Conservation (phyloP, 495 filamentous ascomycete genomes). For the Penicillium desertorum region DNA sequence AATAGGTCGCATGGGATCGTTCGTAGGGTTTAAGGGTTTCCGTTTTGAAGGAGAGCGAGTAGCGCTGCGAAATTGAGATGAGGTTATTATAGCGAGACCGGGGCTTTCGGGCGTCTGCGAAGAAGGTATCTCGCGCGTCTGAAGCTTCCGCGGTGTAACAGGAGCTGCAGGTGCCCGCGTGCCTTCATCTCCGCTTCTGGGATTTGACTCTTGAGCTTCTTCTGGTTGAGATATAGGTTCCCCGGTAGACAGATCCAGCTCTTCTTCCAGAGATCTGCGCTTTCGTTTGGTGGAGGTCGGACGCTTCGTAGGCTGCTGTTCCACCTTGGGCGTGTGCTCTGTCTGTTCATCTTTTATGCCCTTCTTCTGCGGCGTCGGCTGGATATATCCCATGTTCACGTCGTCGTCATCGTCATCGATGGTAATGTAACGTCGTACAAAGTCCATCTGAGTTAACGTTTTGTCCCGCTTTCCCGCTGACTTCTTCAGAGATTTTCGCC, state of each 20-base stretch:
- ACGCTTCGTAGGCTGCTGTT: constrained; percentile 2
- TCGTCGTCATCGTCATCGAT: constrained; percentile 42
- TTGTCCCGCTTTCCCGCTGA: constrained; percentile 35
- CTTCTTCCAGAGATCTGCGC: constrained; percentile 18
- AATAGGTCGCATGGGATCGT: constrained; percentile 7
- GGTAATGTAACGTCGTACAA: constrained; percentile 41
- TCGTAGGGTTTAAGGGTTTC: constrained; percentile 2
- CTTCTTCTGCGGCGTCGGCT: constrained; percentile 22
- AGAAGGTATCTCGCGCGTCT: constrained; percentile 43
- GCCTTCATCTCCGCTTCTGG: neutral
- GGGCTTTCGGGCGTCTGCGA: constrained; percentile 50
- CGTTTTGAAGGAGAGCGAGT: constrained; percentile 34
- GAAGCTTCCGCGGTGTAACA: constrained; percentile 37
- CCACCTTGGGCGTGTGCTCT: neutral
- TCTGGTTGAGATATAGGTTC: constrained; percentile 24
- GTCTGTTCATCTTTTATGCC: constrained; percentile 2
- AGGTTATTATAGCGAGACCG: constrained; percentile 39
- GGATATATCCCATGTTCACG: constrained; percentile 38
- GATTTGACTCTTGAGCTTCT: constrained; percentile 15
- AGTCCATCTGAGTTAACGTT: constrained; percentile 51
- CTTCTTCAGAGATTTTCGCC: constrained; percentile 28
- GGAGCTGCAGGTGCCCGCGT: constrained; percentile 8
- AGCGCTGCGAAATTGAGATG: constrained; percentile 39
- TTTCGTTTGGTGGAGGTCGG: constrained; percentile 13
- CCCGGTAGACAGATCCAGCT: constrained; percentile 29